A percentile compares a stretch with the other conserved stretches of the same genome.
Evolutionary conservation across 2,329 filamentous ascomycete species (phyloP).

Genomic region (Dothidotthia symphoricarpi): DNA sequence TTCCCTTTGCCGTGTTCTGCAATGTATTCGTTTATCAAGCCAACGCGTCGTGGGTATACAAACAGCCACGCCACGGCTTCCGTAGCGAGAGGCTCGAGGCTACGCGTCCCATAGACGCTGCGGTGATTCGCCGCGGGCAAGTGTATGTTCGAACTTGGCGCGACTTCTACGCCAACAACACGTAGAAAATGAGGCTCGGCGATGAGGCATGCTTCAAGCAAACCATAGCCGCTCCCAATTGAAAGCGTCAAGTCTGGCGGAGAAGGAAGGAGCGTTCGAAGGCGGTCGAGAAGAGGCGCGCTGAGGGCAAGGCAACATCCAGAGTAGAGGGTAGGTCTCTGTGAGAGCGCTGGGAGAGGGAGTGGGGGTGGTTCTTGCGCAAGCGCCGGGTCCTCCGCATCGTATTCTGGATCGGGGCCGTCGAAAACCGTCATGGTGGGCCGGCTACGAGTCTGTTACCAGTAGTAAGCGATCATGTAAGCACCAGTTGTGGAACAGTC

Average conservation of each 20-base stretch:
- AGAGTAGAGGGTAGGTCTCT: slow-evolving; percentile 23
- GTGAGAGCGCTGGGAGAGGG: slow-evolving; percentile 17
- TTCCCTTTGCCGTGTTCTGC: slow-evolving; percentile 26
- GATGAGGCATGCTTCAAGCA: slow-evolving; percentile 49
- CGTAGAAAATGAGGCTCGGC: slow-evolving; percentile 17
- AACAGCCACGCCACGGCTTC: slow-evolving; percentile 52
- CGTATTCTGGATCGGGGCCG: slow-evolving; percentile 5
- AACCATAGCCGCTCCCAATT: slow-evolving; percentile 53
- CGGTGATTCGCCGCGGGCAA: slow-evolving; percentile 45
- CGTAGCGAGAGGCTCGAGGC: slow-evolving; percentile 43
- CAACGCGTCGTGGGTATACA: slow-evolving; percentile 54
- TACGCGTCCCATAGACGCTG: slow-evolving; percentile 47
- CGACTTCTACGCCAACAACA: slow-evolving; percentile 52
- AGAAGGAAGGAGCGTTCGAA: slow-evolving; percentile 25
- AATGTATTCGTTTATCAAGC: slow-evolving; percentile 48
- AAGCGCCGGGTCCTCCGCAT: background rate
- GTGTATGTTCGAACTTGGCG: slow-evolving; percentile 46
- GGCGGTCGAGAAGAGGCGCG: slow-evolving; percentile 24
- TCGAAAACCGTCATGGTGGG: too few species aligned
- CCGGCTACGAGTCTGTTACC: too few species aligned
- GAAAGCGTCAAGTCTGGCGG: slow-evolving; percentile 37
- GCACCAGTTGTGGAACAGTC: too few species aligned
- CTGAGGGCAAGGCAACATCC: slow-evolving; percentile 42
- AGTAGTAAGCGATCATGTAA: too few species aligned
- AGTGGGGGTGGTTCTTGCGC: background rate